Conservation (phyloP, 345 rosid species). For the Crucihimalaya himalaica region DNA sequence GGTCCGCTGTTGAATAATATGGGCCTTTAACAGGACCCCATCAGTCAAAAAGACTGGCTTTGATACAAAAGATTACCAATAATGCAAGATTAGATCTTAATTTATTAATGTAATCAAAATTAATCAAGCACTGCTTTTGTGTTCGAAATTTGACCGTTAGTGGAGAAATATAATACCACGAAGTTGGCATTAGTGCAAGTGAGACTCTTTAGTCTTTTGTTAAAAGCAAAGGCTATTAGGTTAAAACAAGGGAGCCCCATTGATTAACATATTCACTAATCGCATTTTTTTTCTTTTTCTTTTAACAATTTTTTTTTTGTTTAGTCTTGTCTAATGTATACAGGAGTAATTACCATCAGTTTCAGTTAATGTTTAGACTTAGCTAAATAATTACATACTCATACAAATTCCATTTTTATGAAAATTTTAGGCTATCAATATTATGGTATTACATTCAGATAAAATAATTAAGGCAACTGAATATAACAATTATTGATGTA, state of each 20-base stretch:
- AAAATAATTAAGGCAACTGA: neutral
- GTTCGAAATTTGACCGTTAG: slow-evolving; percentile 26
- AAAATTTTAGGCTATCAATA: neutral
- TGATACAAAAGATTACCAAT: slow-evolving; percentile 25
- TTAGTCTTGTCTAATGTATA: neutral
- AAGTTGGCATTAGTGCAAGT: slow-evolving; percentile 32
- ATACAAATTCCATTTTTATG: neutral
- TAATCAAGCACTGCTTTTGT: slow-evolving; percentile 21
- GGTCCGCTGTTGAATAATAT: neutral
- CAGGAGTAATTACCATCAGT: neutral
- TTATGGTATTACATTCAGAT: neutral
- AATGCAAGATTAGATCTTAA: slow-evolving; percentile 26
- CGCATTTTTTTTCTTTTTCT: neutral
- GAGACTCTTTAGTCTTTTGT: slow-evolving; percentile 30
- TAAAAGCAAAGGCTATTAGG: slow-evolving; percentile 32
- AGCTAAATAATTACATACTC: neutral
- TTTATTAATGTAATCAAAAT: neutral
- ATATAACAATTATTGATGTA: neutral
- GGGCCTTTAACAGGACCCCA: slow-evolving; percentile 18
- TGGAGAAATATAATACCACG: slow-evolving; percentile 25
- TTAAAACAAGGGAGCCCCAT: slow-evolving; percentile 13
- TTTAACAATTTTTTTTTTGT: neutral
- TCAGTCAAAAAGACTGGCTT: slow-evolving; percentile 30
- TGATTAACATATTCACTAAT: neutral
- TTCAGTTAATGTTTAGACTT: neutral